Percentiles rank a stretch among this genome's conserved stretches.
These are phyloP conservation scores for Tricholoma sp. DNA, from an alignment of 768 basidiomycete genomes.

Conservation along the genomic window DNA sequence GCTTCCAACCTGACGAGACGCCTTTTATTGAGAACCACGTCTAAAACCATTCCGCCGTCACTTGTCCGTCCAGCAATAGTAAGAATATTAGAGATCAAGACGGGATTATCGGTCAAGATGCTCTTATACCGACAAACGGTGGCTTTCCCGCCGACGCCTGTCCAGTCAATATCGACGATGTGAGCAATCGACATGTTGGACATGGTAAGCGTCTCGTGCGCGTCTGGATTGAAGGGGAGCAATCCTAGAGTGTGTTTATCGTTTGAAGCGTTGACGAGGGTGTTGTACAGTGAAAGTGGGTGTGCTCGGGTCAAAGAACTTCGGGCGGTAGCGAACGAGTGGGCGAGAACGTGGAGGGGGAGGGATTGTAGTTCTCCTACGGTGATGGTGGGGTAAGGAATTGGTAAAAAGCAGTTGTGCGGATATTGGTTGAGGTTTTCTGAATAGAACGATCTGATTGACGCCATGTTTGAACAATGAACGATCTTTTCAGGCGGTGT, in stretches of 20 bases:
- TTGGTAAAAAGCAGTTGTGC: slow-evolving; percentile 25
- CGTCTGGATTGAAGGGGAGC: slow-evolving; percentile 30
- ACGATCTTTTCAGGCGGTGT: not conserved
- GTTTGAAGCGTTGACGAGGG: slow-evolving; percentile 3
- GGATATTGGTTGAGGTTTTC: not conserved
- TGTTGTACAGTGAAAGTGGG: slow-evolving; percentile 23
- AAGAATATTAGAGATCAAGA: slow-evolving; percentile 20
- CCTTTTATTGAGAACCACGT: slow-evolving; percentile 28
- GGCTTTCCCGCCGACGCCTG: slow-evolving; percentile 23
- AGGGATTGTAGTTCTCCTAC: slow-evolving; percentile 27
- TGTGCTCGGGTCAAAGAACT: slow-evolving; percentile 23
- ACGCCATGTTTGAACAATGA: not conserved
- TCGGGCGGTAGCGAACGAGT: slow-evolving; percentile 16
- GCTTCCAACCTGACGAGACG: slow-evolving; percentile 24
- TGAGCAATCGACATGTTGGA: slow-evolving; percentile 38
- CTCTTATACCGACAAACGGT: slow-evolving; percentile 37
- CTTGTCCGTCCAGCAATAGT: slow-evolving; percentile 33
- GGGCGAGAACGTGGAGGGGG: slow-evolving; percentile 24
- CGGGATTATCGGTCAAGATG: slow-evolving; percentile 26
- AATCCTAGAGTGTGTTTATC: slow-evolving; percentile 18
- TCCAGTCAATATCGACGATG: slow-evolving; percentile 37
- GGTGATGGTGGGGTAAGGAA: slow-evolving; percentile 36
- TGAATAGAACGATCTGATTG: not conserved
- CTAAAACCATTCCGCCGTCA: slow-evolving; percentile 36
- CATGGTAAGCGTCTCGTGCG: slow-evolving; percentile 30